Percentiles rank a stretch among this genome's conserved stretches.
These are phyloP conservation scores for Aspergillus candidus DNA, from an alignment of 2,329 filamentous ascomycete genomes.

Conservation along the genomic window DNA sequence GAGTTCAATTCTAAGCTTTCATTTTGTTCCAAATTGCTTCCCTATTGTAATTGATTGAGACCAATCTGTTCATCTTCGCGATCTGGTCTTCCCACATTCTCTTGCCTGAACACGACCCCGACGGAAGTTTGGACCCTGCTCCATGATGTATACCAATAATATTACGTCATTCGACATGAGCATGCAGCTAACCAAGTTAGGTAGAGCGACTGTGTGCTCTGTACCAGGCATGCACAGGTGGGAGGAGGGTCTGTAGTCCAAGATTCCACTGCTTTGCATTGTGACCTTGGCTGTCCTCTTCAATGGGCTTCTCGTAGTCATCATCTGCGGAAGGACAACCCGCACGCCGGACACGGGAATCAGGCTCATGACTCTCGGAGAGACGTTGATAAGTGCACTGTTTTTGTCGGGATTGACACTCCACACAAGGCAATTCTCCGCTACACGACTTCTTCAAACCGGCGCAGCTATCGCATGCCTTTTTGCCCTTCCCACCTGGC, in stretches of 20 bases:
- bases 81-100: neutral
- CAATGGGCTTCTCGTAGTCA: neutral
- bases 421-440: slow-evolving; percentile 17
- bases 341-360: neutral
- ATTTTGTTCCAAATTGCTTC: too few relatives aligned
- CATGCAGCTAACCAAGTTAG: too few relatives aligned
- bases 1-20: too few relatives aligned
- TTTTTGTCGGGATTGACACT: slow-evolving; percentile 17
- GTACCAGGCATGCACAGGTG: slow-evolving; percentile 4
- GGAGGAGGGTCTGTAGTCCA: slow-evolving; percentile 17
- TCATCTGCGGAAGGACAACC: neutral
- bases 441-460: slow-evolving; percentile 23
- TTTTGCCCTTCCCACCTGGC: slow-evolving; percentile 22
- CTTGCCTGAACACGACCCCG: neutral
- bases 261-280: slow-evolving; percentile 12
- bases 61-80: too few relatives aligned
- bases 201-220: slow-evolving; percentile 5
- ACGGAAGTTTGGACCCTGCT: neutral
- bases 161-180: neutral
- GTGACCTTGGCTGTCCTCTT: neutral
- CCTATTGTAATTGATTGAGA: too few relatives aligned
- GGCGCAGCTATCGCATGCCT: slow-evolving; percentile 26
- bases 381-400: slow-evolving; percentile 21
- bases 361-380: neutral
- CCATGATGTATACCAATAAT: neutral